Base-by-base conservation (phyloP, 306 rosid genomes). In the Lablab purpureus region DNA sequence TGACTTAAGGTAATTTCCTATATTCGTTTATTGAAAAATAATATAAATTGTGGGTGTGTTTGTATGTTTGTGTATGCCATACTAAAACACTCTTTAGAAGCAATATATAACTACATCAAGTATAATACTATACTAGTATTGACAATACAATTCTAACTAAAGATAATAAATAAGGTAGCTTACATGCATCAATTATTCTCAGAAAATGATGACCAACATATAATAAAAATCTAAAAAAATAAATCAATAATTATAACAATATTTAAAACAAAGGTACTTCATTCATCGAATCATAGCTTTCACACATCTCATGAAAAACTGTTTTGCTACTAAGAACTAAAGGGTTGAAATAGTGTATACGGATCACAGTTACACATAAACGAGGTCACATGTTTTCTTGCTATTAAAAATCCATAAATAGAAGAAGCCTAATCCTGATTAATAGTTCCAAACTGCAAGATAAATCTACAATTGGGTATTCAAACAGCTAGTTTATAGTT, bases 281-380 rank as follows among this genome's bases (percentile, higher is more conserved):
- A 52, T 40, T 54, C 2, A 41, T 6, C 25, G 56, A 66, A 67
- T n/a, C 56, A 78, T 43, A 18, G 25, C 36, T 55, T 70, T 43
- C 74, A 28, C 23, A 54, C 30, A 45, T 58, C 55, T 65, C 62
- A 43, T 25, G 28, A 27, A 21, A 41, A 34, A 52, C 15, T 13
- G 28, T 22, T 40, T 14, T 58, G 67, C 59, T 73, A 7, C 25
- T 23, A 12, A 4, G n/a, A 60, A 55, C 69, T 41, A 30, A 58
- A 18, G 69, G 71, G 54, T 23, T 62, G 12, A 37, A 77, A 34
- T 47, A 59, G n/a, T 72, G 40, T 21, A 63, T 18, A 74, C 11
- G 22, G 18, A 74, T 55, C 70, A 41, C 9, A 67, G 81, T 67
- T 46, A 46, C 17, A 67, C 65, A 66, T n/a, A 65, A 54, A 55